phyloP scores from a whole-genome alignment of 192 early-diverging fungal species.

The Backusella tuberculispora region DNA sequence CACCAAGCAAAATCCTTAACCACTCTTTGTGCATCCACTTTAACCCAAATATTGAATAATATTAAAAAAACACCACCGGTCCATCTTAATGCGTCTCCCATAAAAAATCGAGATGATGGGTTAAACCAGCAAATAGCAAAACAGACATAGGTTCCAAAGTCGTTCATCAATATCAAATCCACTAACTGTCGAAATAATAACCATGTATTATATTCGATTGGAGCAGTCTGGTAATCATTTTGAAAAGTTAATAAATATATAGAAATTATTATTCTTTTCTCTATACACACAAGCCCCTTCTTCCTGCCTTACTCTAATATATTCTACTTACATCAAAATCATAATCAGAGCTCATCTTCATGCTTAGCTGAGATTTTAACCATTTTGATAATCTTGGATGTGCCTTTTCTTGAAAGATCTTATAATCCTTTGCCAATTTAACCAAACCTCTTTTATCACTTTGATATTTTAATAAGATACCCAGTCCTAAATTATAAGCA shows the following conservation, averaged over 20 bases:
- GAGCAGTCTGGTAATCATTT: slow-evolving; percentile 50
- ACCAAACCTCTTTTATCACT: slow-evolving; percentile 75
- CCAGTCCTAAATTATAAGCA: slow-evolving; percentile 85
- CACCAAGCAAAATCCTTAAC: slow-evolving; percentile 98
- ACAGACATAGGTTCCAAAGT: slow-evolving; percentile 80
- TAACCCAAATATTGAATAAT: slow-evolving; percentile 94
- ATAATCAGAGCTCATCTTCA: slow-evolving; percentile 79
- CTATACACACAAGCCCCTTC: background rate
- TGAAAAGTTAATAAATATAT: background rate
- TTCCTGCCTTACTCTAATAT: background rate
- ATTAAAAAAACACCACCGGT: slow-evolving; percentile 78
- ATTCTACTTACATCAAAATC: slow-evolving; percentile 66
- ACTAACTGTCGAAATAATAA: slow-evolving; percentile 93
- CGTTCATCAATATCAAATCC: slow-evolving; percentile 91
- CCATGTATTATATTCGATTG: slow-evolving; percentile 96
- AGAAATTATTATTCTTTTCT: background rate
- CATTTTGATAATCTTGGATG: slow-evolving; percentile 54
- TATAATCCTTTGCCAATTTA: slow-evolving; percentile 63
- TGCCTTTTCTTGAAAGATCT: slow-evolving; percentile 63
- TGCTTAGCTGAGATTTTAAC: slow-evolving; percentile 68
- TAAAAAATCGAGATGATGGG: slow-evolving; percentile 57
- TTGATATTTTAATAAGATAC: slow-evolving; percentile 79
- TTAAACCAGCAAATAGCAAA: slow-evolving; percentile 85
- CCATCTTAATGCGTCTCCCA: slow-evolving; percentile 72
- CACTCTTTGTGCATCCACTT: slow-evolving; percentile 91